These are phyloP conservation scores for Tetrahymena malaccensis DNA, from an alignment of 73 alveolate genomes.

Conservation along the genomic window DNA sequence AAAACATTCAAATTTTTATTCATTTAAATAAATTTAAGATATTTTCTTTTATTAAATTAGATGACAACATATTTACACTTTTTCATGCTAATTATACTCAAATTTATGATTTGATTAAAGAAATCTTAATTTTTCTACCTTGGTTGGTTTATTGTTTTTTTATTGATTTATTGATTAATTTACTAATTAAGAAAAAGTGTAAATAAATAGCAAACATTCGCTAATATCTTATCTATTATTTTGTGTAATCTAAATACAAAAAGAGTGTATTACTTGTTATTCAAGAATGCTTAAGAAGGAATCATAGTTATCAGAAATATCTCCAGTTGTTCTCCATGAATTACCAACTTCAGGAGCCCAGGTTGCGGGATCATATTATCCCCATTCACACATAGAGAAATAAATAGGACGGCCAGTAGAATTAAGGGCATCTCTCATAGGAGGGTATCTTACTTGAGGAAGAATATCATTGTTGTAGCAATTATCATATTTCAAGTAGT, in stretches of 20 bases:
- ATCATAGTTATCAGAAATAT: slow-evolving; percentile 47
- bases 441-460: slow-evolving; percentile 67
- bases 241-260: neutral
- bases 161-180: neutral
- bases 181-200: neutral
- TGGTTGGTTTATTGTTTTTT: neutral
- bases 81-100: neutral
- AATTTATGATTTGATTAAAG: neutral
- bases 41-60: neutral
- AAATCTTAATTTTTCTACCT: no score
- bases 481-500: slow-evolving; percentile 60
- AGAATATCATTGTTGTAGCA: slow-evolving; percentile 46
- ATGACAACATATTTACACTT: neutral
- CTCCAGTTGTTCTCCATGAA: slow-evolving; percentile 94
- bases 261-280: neutral
- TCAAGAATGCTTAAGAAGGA: slow-evolving; percentile 21
- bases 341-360: slow-evolving; percentile 86
- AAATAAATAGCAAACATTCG: neutral
- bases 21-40: neutral
- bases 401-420: slow-evolving; percentile 79
- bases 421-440: slow-evolving; percentile 88
- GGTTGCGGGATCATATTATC: slow-evolving; percentile 69
- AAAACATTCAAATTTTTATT: no score
- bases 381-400: slow-evolving; percentile 96
- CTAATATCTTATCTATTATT: neutral